Conservation (phyloP, 345 rosid species). For the Rhizophora apiculata region DNA sequence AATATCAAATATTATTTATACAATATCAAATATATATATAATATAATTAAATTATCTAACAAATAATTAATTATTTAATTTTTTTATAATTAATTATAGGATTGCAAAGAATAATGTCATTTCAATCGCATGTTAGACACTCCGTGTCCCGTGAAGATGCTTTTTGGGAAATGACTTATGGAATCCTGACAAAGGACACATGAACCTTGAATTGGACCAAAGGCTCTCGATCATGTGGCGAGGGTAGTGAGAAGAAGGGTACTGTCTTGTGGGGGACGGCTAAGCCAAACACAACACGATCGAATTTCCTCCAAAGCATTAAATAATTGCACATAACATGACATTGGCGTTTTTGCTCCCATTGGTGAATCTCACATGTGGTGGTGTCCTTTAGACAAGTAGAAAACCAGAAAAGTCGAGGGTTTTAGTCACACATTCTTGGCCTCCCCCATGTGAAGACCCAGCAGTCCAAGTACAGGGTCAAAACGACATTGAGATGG, state of each 20-base stretch:
- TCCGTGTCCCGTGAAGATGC: background rate
- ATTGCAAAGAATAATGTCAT: too few species aligned
- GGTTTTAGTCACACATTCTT: constrained; percentile 27
- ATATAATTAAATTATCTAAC: too few species aligned
- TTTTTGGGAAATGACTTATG: background rate
- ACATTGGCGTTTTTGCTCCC: constrained; percentile 5
- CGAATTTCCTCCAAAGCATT: background rate
- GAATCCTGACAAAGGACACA: background rate
- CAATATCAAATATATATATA: too few species aligned
- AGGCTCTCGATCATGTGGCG: constrained; percentile 1
- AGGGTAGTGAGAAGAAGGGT: constrained; percentile 8
- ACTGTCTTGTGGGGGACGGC: constrained; percentile 17
- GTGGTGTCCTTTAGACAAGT: constrained; percentile 26
- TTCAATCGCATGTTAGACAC: background rate
- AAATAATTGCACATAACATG: too few species aligned
- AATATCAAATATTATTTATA: background rate
- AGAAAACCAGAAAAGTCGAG: constrained; percentile 19
- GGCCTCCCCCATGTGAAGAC: constrained; percentile 28
- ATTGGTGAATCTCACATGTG: constrained; percentile 33
- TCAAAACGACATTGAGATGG: constrained; percentile 22
- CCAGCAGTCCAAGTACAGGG: constrained; percentile 21
- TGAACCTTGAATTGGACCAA: background rate
- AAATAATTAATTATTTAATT: too few species aligned
- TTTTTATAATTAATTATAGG: too few species aligned
- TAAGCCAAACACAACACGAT: background rate